Evolutionary conservation across 805 yeast species (phyloP), one percentile per base, ranked within the genome.

Genomic region (Trichomonascus vanleenenianus): DNA sequence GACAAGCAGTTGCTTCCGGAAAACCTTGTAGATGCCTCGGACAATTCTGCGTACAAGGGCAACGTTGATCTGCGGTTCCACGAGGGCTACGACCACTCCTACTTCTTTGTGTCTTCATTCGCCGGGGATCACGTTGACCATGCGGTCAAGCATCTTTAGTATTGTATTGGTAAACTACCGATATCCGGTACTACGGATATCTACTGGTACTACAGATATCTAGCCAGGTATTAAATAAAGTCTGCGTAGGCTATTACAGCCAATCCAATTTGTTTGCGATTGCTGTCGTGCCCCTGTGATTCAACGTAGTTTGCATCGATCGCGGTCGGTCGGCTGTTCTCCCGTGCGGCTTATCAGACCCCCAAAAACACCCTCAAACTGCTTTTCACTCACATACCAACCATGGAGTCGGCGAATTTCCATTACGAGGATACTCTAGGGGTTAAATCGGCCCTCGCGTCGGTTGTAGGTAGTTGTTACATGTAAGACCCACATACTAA

Each of bases 51-150:
- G 0, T 81, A 82, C 64, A 75, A 74, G 47, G 84, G 79, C 3
- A 71, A 76, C 45, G 72, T 91, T 47, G 68, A 75, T 27, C 63
- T 84, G 41, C 67, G 77, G 25, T 56, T 78, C 31, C 95, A 76
- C 15, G 88, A 84, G 1, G 96, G 89, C 3, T 91, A 79, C 59
- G 97, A 93, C 59, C 98, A 91, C 61, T 82, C 89, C 41, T 91
- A 89, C 70, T 93, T 76, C 65, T 91, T 88, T 62, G 74, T 91
- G 46, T 74, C 89, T 43, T 66, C 85, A 0, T 89, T 88, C 64
- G 83, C 83, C 10, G 82, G 76, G 46, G 85, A 79, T 31, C 97
- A 93, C 63, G 85, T 95, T 32, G 78, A 75, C 49, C 91, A 82
- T 63, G 97, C 93, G 58, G 94, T 95, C 8, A 81, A 83, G 62